phyloP scores from a whole-genome alignment of 495 filamentous ascomycete genomes.

The Trichoderma orchidacearum region DNA sequence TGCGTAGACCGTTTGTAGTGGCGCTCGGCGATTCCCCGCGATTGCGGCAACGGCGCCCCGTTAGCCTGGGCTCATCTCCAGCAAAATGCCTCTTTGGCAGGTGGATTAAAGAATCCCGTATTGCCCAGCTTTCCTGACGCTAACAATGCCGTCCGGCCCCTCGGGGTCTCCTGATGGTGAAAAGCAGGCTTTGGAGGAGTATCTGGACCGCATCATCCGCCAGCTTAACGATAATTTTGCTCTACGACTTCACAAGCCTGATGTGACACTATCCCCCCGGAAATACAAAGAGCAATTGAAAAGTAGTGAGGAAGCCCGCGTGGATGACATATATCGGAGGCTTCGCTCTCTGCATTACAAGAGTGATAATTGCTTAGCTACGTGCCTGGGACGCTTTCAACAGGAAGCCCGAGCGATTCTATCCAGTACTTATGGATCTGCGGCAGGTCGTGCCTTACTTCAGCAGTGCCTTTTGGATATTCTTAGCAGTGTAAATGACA shows the following conservation, averaged over 20 bases:
- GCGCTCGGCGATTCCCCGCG: neutral
- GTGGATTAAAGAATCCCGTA: no score
- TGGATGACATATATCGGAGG: slow-evolving; percentile 6
- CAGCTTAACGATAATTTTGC: neutral
- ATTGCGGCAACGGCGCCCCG: neutral
- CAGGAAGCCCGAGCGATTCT: neutral
- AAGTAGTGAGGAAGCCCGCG: slow-evolving; percentile 3
- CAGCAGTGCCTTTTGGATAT: neutral
- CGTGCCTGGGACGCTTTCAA: slow-evolving; percentile 7
- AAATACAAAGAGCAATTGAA: slow-evolving; percentile 1
- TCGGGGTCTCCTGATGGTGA: neutral
- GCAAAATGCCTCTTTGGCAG: no score
- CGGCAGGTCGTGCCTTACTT: neutral
- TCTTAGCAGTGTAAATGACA: neutral
- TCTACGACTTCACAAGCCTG: neutral
- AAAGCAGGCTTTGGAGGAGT: neutral
- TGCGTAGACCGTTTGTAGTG: neutral
- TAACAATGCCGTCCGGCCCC: neutral
- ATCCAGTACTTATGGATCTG: neutral
- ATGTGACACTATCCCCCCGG: slow-evolving; percentile 7
- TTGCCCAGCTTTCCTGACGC: no score
- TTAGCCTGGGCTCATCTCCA: no score
- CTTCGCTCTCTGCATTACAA: slow-evolving; percentile 10
- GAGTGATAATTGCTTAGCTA: slow-evolving; percentile 3
- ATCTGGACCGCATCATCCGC: neutral